Conservation (phyloP, 1,284 basidiomycete genomes). For the Xanthoconium separans region DNA sequence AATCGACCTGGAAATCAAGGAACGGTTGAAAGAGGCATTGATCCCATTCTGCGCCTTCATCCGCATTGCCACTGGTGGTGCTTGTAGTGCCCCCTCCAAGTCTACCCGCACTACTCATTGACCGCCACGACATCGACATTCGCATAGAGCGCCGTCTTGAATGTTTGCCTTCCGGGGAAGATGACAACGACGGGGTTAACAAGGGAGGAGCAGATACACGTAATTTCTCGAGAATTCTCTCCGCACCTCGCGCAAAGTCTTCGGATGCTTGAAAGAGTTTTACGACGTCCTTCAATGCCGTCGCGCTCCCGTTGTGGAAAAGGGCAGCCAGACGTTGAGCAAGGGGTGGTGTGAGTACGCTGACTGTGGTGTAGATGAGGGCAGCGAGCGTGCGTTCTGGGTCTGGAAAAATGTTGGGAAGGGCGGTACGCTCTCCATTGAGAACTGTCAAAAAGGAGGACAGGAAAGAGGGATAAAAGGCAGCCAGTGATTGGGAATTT, state of each 20-base stretch:
- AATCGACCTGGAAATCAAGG: conserved; percentile 84
- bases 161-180: conserved; percentile 23
- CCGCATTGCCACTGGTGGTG: conserved; percentile 7
- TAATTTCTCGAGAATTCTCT: conserved; percentile 77
- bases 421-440: conserved; percentile 68
- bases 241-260: conserved; percentile 71
- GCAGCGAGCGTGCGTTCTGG: conserved; percentile 71
- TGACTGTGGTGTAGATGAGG: conserved; percentile 79
- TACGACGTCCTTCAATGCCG: conserved; percentile 70
- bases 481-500: conserved; percentile 44
- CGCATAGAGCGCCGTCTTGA: conserved; percentile 59
- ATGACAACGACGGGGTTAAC: conserved; percentile 20
- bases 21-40: conserved; percentile 90
- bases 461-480: conserved; percentile 78
- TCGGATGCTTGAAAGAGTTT: conserved; percentile 71
- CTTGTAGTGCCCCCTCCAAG: conserved; percentile 13
- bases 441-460: conserved; percentile 64
- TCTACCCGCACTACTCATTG: conserved; percentile 30
- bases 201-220: conserved; percentile 43
- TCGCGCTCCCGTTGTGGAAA: conserved; percentile 54
- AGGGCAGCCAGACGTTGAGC: conserved; percentile 72
- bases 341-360: conserved; percentile 76
- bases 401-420: conserved; percentile 82
- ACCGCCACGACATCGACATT: conserved; percentile 71
- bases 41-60: conserved; percentile 76